phyloP scores from a whole-genome alignment of 495 filamentous ascomycete genomes.

The Neohortaea acidophila region DNA sequence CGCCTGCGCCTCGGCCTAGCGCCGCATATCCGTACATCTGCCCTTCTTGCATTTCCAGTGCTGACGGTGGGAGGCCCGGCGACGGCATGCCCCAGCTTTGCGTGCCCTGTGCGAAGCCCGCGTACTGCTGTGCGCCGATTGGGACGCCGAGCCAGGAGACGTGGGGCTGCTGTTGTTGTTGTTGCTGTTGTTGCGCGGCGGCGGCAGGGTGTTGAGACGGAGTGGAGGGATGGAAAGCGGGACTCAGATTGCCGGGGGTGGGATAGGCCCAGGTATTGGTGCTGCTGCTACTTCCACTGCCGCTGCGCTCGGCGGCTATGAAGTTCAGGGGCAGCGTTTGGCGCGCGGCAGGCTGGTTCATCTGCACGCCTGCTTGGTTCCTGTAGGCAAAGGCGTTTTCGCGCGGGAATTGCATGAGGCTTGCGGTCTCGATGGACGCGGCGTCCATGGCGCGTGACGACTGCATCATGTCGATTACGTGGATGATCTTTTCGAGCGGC shows the following conservation, averaged over 20 bases:
- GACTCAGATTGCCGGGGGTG: constrained; percentile 24
- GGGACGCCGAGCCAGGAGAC: constrained; percentile 27
- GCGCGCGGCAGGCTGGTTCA: constrained; percentile 19
- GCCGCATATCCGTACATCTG: constrained; percentile 4
- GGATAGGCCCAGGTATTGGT: constrained; percentile 20
- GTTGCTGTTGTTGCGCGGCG: constrained; percentile 15
- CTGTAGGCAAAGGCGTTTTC: constrained; percentile 21
- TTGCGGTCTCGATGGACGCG: constrained; percentile 17
- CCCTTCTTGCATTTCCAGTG: constrained; percentile 4
- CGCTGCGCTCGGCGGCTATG: too few relatives aligned
- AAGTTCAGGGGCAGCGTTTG: constrained; percentile 14
- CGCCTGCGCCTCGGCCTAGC: background rate
- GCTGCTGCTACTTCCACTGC: too few relatives aligned
- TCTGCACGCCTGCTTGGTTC: constrained; percentile 16
- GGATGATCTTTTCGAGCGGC: constrained; percentile 27
- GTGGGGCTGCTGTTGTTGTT: too few relatives aligned
- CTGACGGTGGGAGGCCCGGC: constrained; percentile 6
- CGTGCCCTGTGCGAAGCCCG: constrained; percentile 10
- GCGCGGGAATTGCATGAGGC: constrained; percentile 26
- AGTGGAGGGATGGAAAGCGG: constrained; percentile 26
- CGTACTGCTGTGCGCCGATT: background rate
- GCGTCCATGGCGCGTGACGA: constrained; percentile 17
- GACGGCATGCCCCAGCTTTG: constrained; percentile 15
- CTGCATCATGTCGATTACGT: constrained; percentile 23
- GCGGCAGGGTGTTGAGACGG: constrained; percentile 14